phyloP scores from a whole-genome alignment of 1,284 basidiomycete genomes.

The Cronartium quercuum region DNA sequence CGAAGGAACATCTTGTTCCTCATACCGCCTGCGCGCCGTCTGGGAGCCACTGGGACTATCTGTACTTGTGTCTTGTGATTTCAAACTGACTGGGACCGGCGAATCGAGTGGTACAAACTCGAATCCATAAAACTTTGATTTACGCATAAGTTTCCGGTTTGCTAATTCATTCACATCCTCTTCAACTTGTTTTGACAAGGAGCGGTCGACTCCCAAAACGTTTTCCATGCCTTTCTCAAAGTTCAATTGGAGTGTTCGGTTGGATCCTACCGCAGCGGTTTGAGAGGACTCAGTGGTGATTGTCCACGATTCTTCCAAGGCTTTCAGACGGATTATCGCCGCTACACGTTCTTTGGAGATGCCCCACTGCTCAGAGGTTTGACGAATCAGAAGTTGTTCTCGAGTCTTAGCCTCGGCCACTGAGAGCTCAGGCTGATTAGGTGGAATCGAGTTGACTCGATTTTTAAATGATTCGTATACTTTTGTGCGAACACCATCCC shows the following conservation, averaged over 20 bases:
- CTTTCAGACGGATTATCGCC: slow-evolving; percentile 70
- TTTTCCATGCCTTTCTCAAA: slow-evolving; percentile 37
- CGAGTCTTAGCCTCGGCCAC: slow-evolving; percentile 16
- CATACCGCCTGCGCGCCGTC: slow-evolving; percentile 7
- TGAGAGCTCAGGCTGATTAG: background rate
- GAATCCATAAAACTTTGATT: slow-evolving; percentile 25
- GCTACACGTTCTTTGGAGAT: slow-evolving; percentile 68
- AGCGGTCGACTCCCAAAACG: slow-evolving; percentile 10
- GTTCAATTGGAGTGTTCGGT: slow-evolving; percentile 19
- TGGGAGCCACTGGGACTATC: background rate
- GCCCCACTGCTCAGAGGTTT: slow-evolving; percentile 60
- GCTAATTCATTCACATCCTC: slow-evolving; percentile 16
- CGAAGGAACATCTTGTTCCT: slow-evolving; percentile 17
- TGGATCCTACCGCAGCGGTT: too few species aligned
- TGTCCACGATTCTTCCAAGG: slow-evolving; percentile 61
- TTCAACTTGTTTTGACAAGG: background rate
- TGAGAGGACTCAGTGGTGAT: background rate
- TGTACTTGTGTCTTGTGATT: background rate
- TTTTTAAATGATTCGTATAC: slow-evolving; percentile 52
- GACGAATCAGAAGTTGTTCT: slow-evolving; percentile 51
- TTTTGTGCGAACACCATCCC: slow-evolving; percentile 55
- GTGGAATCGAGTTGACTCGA: slow-evolving; percentile 6
- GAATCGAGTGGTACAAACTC: slow-evolving; percentile 37
- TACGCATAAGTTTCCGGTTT: slow-evolving; percentile 12
- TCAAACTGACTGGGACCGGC: background rate